These are phyloP conservation scores for Echinochloa phyllopogon DNA, from an alignment of 176 grass and related monocot species.

Conservation along the genomic window DNA sequence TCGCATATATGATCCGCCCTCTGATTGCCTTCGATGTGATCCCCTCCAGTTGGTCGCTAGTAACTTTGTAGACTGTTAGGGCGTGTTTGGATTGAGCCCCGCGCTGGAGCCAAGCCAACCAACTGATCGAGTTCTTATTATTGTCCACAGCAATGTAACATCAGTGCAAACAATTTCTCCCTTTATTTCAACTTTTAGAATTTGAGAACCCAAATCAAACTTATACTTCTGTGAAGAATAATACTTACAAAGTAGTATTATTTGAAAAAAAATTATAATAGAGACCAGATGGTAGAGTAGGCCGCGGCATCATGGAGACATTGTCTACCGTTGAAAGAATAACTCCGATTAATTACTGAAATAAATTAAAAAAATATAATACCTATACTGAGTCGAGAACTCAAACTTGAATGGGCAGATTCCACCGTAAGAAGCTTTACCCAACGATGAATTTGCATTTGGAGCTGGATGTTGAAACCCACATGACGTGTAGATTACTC, in stretches of 20 bases:
- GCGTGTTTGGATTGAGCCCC: no score
- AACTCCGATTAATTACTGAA: no score
- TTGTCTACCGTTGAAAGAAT: no score
- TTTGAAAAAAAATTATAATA: no score
- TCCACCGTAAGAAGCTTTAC: no score
- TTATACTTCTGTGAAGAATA: neutral
- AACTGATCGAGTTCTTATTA: no score
- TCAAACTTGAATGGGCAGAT: no score
- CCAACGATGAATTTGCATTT: neutral
- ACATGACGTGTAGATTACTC: constrained; percentile 17
- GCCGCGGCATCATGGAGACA: no score
- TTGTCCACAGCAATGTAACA: neutral
- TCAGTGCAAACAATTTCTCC: neutral
- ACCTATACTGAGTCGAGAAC: no score
- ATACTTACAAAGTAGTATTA: neutral
- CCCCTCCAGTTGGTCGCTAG: neutral
- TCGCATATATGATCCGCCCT: neutral
- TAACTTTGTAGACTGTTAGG: neutral
- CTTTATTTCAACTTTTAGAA: neutral
- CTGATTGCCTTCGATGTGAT: neutral
- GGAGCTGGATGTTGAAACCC: neutral
- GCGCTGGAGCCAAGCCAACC: no score
- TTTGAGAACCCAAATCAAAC: neutral
- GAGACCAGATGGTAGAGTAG: no score
- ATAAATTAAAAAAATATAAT: no score